A percentile compares a stretch with the other conserved stretches of the same genome.
Evolutionary conservation across 164 flowering plant genomes (phyloP).

Genomic region (Kingdonia uniflora): DNA sequence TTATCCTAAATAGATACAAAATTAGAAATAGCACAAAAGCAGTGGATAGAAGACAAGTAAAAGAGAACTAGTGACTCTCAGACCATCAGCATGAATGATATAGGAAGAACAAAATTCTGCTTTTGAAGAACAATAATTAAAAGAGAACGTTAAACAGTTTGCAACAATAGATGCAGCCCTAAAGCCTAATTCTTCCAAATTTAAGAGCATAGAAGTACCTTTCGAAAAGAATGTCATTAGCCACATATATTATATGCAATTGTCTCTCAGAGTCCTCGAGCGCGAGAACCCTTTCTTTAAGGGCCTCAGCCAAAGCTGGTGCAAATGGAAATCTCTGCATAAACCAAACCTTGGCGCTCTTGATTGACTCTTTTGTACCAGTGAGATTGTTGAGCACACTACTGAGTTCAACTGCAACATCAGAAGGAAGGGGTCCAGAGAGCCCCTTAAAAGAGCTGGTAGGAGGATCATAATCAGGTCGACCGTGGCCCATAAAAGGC

Average conservation of each 20-base stretch:
- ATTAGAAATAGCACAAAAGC: too few relatives aligned
- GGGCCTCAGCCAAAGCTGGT: constrained; percentile 83
- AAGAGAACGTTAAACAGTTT: too few relatives aligned
- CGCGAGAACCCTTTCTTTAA: constrained; percentile 58
- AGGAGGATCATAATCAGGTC: constrained; percentile 59
- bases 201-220: constrained; percentile 31
- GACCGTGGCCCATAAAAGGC: constrained; percentile 41
- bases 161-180: too few relatives aligned
- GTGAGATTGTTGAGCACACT: constrained; percentile 62
- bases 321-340: constrained; percentile 94
- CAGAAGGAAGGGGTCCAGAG: constrained; percentile 84
- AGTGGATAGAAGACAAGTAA: too few relatives aligned
- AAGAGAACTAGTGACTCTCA: too few relatives aligned
- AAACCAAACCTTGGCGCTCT: constrained; percentile 94
- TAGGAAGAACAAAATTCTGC: too few relatives aligned
- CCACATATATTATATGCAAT: constrained; percentile 76
- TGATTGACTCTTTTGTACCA: constrained; percentile 96
- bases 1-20: too few relatives aligned
- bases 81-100: too few relatives aligned
- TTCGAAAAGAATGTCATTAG: constrained; percentile 96
- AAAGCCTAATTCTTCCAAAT: too few relatives aligned
- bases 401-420: constrained; percentile 75
- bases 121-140: too few relatives aligned
- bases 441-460: constrained; percentile 57
- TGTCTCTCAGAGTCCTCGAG: constrained; percentile 89